These are phyloP conservation scores for Cicer arietinum DNA, from an alignment of 306 rosid species.

Conservation along the genomic window DNA sequence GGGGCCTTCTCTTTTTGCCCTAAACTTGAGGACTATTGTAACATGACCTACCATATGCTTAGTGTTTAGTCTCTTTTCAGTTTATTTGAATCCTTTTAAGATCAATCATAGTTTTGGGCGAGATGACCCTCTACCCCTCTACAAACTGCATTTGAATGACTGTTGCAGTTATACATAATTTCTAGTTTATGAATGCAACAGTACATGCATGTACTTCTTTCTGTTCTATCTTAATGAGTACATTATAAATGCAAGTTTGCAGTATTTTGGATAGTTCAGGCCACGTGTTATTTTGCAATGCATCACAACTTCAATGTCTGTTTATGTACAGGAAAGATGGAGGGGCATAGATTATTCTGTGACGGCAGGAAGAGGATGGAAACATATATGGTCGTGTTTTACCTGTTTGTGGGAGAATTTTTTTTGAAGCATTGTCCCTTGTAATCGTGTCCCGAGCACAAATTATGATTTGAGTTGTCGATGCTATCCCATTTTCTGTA, in stretches of 20 bases:
- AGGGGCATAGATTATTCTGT: constrained; percentile 22
- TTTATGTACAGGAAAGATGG: constrained; percentile 40
- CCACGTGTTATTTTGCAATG: neutral
- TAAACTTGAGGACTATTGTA: neutral
- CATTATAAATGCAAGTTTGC: neutral
- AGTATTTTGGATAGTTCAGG: neutral
- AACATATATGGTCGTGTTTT: constrained; percentile 13
- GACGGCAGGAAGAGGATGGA: constrained; percentile 34
- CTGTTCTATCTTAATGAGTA: neutral
- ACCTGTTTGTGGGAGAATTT: constrained; percentile 43
- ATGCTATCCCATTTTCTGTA: constrained; percentile 30
- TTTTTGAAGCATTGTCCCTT: constrained; percentile 37
- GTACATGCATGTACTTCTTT: neutral
- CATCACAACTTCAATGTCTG: constrained; percentile 4
- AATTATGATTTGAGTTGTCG: constrained; percentile 44
- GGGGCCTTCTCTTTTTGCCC: neutral
- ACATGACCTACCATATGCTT: neutral
- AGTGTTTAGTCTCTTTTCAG: neutral
- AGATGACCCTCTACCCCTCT: neutral
- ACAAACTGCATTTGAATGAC: constrained; percentile 1
- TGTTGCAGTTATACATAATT: neutral
- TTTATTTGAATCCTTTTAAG: neutral
- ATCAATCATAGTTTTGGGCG: neutral
- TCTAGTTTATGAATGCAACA: neutral
- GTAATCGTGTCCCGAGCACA: constrained; percentile 40